phyloP scores from a whole-genome alignment of 208 protist species.

The Trypanosoma mega region DNA sequence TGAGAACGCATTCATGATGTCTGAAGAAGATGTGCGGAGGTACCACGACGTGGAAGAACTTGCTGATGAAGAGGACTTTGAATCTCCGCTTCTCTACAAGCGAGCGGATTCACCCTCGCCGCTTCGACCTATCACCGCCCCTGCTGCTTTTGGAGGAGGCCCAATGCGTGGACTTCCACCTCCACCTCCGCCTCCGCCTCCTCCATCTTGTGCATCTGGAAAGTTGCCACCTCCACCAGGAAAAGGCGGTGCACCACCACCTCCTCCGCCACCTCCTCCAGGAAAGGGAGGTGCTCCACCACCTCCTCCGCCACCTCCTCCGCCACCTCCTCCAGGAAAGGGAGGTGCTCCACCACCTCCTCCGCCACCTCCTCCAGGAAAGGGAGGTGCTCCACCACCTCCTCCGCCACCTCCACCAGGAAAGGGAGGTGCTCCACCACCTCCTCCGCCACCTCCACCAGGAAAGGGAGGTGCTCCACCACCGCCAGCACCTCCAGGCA shows the following conservation, averaged over 20 bases:
- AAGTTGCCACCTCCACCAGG: conserved; percentile 5
- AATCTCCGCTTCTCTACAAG: conserved; percentile 23
- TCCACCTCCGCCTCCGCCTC: no score
- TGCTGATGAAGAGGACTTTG: conserved; percentile 37
- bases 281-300: conserved; percentile 4
- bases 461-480: conserved; percentile 4
- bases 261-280: conserved; percentile 7
- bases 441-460: conserved; percentile 3
- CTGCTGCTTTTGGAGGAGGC: conserved; percentile 53
- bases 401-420: conserved; percentile 14
- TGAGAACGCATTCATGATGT: conserved; percentile 21
- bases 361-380: not conserved
- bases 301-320: conserved; percentile 20
- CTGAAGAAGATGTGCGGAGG: conserved; percentile 50
- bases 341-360: not conserved
- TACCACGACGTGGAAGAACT: conserved; percentile 56
- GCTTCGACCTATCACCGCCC: conserved; percentile 29
- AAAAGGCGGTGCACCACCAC: conserved; percentile 2
- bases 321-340: not conserved
- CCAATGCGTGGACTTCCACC: conserved; percentile 14
- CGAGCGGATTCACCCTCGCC: conserved; percentile 8
- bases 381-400: not conserved
- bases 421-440: not conserved
- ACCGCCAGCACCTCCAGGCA: conserved; percentile 9
- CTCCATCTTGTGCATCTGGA: no score